phyloP scores from a whole-genome alignment of 2,329 filamentous ascomycete genomes.

The Zalaria obscura region DNA sequence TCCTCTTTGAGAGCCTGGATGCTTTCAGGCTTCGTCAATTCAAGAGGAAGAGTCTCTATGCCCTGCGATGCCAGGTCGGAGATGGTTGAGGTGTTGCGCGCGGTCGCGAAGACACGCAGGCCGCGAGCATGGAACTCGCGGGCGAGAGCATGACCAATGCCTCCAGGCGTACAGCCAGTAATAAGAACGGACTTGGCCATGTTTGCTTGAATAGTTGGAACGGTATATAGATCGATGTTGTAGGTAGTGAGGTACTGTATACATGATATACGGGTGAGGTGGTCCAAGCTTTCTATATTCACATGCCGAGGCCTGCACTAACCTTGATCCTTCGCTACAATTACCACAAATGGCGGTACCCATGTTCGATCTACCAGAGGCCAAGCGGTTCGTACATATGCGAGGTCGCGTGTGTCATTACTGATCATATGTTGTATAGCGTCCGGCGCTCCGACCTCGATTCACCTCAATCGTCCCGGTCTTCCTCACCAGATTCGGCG shows the following conservation, averaged over 20 bases:
- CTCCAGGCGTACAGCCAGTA: conserved; percentile 34
- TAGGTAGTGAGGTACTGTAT: too few species aligned
- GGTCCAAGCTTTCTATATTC: too few species aligned
- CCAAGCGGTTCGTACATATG: not conserved
- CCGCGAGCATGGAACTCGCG: conserved; percentile 40
- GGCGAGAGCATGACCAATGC: conserved; percentile 45
- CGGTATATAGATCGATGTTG: too few species aligned
- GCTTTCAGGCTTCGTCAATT: conserved; percentile 36
- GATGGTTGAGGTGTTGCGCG: conserved; percentile 35
- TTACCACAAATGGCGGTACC: too few species aligned
- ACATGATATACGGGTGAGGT: too few species aligned
- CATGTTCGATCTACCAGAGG: not conserved
- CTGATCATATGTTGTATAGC: not conserved
- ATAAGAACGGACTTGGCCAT: conserved; percentile 17
- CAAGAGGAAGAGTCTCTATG: conserved; percentile 40
- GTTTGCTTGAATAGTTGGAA: not conserved
- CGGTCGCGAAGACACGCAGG: conserved; percentile 44
- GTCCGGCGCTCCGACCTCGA: conserved; percentile 4
- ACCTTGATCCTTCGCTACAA: too few species aligned
- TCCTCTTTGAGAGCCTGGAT: conserved; percentile 32
- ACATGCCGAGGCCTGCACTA: too few species aligned
- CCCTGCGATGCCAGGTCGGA: conserved; percentile 33
- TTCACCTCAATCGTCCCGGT: conserved; percentile 5
- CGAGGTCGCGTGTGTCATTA: not conserved
- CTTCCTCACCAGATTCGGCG: conserved; percentile 1